phyloP scores from a whole-genome alignment of 2,329 filamentous ascomycete species.

The Diaporthe capsici region DNA sequence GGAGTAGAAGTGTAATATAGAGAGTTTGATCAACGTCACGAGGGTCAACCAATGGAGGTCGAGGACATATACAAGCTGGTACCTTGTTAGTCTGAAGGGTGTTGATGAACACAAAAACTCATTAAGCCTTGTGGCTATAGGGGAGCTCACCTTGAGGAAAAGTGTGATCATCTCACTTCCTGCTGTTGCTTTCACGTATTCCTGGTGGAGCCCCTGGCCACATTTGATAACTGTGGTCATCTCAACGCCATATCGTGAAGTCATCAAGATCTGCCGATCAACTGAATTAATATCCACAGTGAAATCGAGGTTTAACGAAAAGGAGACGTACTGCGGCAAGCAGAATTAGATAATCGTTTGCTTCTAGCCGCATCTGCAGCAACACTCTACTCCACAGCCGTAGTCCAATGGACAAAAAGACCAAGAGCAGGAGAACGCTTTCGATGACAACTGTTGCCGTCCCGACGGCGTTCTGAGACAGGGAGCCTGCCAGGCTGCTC shows the following conservation, averaged over 20 bases:
- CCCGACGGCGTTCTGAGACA: slow-evolving; percentile 4
- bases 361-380: background rate
- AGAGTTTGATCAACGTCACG: slow-evolving; percentile 10
- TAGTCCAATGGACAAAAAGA: background rate
- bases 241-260: slow-evolving; percentile 9
- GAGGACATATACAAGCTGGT: slow-evolving; percentile 15
- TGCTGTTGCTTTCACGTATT: background rate
- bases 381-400: slow-evolving; percentile 1
- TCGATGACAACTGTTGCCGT: slow-evolving; percentile 22
- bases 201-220: slow-evolving; percentile 12
- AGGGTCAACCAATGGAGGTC: slow-evolving; percentile 27
- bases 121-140: background rate
- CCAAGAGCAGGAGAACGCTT: slow-evolving; percentile 1
- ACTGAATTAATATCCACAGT: background rate
- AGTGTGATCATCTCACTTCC: background rate
- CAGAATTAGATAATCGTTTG: slow-evolving; percentile 16
- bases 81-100: background rate
- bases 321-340: background rate
- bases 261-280: slow-evolving; percentile 11
- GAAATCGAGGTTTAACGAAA: background rate
- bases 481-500: slow-evolving; percentile 7
- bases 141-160: slow-evolving; percentile 8
- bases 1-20: slow-evolving; percentile 14
- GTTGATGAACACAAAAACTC: background rate
- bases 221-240: slow-evolving; percentile 23